A percentile compares a stretch with the other conserved stretches of the same genome.
Conservation (phyloP, 345 rosid species). For the Eucalyptus rudis region DNA sequence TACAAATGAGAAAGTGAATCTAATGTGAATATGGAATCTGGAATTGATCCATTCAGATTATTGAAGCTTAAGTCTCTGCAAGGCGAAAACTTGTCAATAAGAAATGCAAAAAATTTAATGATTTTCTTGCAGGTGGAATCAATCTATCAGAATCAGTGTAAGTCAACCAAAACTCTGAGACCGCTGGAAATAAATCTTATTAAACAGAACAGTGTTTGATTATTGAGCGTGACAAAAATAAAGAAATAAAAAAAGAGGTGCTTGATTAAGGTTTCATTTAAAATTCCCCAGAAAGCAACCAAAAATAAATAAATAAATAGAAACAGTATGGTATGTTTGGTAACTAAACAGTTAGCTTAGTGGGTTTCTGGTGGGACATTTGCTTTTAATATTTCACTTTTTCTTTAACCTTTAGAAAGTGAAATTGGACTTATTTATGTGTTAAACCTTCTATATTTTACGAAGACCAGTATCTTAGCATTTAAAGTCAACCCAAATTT, state of each 20-base stretch:
- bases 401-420: not conserved
- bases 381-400: not conserved
- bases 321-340: not conserved
- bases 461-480: not conserved
- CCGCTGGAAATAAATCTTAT: not conserved
- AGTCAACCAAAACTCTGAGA: not conserved
- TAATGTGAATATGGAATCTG: conserved; percentile 21
- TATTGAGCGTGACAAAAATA: not conserved
- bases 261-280: not conserved
- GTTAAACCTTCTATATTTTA: not conserved
- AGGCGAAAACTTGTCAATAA: conserved; percentile 11
- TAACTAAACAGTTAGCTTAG: not conserved
- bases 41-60: conserved; percentile 12
- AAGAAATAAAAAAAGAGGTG: not conserved
- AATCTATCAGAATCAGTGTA: not conserved
- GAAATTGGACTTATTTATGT: not conserved
- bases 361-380: not conserved
- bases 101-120: not conserved
- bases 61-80: conserved; percentile 8
- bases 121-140: not conserved
- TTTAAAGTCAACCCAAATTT: not conserved
- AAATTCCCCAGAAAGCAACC: not conserved
- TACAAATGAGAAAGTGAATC: conserved; percentile 33
- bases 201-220: not conserved
- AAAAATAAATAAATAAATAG: no score